phyloP scores from a whole-genome alignment of 306 rosid genomes.

The Acacia confusa region DNA sequence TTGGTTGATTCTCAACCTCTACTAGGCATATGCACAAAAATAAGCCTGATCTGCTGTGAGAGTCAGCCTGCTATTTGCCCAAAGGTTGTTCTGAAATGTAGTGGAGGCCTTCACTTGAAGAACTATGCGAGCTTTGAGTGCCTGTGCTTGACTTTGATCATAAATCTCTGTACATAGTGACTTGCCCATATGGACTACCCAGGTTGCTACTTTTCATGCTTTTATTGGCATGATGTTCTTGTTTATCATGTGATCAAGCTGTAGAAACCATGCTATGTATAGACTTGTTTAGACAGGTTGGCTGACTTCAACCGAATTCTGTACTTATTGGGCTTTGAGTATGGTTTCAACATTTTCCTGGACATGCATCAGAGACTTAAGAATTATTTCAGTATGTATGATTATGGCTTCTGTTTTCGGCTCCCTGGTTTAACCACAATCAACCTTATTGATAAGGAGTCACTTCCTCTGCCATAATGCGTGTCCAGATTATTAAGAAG shows the following conservation, averaged over 20 bases:
- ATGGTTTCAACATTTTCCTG: background rate
- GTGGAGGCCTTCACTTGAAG: background rate
- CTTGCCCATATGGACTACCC: background rate
- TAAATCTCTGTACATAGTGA: background rate
- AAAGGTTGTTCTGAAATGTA: background rate
- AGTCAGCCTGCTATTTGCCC: background rate
- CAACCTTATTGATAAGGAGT: too few species aligned
- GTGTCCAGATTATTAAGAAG: background rate
- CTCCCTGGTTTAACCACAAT: background rate
- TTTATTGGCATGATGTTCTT: background rate
- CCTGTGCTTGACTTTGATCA: background rate
- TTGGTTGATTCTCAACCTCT: background rate
- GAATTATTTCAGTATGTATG: background rate
- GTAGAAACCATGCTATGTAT: background rate
- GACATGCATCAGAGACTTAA: background rate
- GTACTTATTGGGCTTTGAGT: background rate
- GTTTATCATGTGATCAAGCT: background rate
- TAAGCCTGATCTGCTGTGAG: background rate
- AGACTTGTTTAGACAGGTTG: background rate
- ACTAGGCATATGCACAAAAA: background rate
- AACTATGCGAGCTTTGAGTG: background rate
- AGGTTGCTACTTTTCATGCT: background rate
- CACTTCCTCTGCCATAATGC: background rate
- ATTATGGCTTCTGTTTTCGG: background rate
- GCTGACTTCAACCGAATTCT: background rate